Evolutionary conservation across 345 rosid genomes (phyloP), one percentile per base, ranked within the genome.

Genomic region (Hirschfeldia incana): DNA sequence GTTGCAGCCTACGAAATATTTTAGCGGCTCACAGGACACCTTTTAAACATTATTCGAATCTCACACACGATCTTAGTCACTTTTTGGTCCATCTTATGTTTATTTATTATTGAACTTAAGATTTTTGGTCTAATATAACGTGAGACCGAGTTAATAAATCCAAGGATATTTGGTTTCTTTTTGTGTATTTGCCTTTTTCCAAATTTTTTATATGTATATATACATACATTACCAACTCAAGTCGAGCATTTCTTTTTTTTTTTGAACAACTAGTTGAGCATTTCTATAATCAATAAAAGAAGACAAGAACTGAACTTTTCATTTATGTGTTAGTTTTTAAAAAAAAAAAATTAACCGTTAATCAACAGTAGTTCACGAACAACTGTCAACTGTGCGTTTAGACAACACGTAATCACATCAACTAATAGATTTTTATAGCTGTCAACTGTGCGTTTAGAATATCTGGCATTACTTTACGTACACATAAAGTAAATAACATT

Each of bases 21-120:
- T 27, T 44, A 60, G 79, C 62, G 32, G 28, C 69, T 76, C 69
- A 30, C 74, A 59, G 37, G 49, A 59, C 61, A 68, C 70, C 73
- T 68, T 68, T 67, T 28, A 44, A 67, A 32, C 62, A 68, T 44
- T 60, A 37, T 66, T 67, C 59, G 73, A 39, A 76, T 58, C 73
- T 58, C 79, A 76, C 60, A 67, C 73, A 76, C 73, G 57, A 76
- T 76, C 67, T 76, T 59, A 42, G 44, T 76, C 51, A 60, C 69
- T 60, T 76, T 69, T 21, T n/a, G 3, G 39, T 28, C 5, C 55
- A 34, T 27, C 60, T 66, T 64, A 74, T 51, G 51, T 36, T 75
- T 34, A 27, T 27, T 30, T 42, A 29, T 58, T 6, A 59, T 42
- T 67, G 61, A 28, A 39, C 51, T 76, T 46, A n/a, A 69, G 68